Evolutionary conservation across 441 rosid genomes (phyloP).

Genomic region (Iberis amara): DNA sequence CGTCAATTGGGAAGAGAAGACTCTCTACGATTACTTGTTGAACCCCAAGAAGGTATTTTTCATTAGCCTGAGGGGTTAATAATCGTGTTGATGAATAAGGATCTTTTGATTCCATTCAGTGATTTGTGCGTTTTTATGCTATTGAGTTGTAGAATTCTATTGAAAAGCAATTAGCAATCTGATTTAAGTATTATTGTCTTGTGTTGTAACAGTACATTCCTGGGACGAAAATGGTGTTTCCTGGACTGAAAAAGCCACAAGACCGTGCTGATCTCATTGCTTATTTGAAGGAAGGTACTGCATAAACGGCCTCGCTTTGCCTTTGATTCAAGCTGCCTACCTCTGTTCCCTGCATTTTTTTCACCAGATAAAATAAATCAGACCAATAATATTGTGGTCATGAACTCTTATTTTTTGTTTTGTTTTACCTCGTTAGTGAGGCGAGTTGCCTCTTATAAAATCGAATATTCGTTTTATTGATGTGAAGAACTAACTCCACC

Average conservation of each 20-base stretch:
- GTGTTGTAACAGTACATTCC: slow-evolving; percentile 41
- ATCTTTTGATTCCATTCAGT: neutral
- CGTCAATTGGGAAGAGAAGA: slow-evolving; percentile 58
- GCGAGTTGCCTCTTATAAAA: slow-evolving; percentile 18
- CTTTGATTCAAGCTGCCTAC: neutral
- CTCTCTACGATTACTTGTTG: slow-evolving; percentile 59
- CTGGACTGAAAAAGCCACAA: slow-evolving; percentile 60
- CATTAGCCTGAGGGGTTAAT: neutral
- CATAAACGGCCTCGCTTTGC: slow-evolving; percentile 20
- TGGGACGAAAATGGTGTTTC: slow-evolving; percentile 61
- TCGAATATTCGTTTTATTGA: slow-evolving; percentile 15
- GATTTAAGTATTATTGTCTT: too few species aligned
- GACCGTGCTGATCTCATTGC: slow-evolving; percentile 57
- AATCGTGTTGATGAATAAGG: neutral
- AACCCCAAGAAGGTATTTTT: slow-evolving; percentile 56
- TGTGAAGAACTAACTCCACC: slow-evolving; percentile 5
- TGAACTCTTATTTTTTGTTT: neutral
- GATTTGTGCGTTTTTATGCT: neutral
- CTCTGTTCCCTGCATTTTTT: neutral
- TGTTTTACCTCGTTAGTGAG: neutral
- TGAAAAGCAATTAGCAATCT: neutral
- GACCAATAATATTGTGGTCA: slow-evolving; percentile 21
- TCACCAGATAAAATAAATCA: slow-evolving; percentile 18
- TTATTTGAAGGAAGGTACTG: slow-evolving; percentile 49
- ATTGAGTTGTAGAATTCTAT: too few species aligned